Base-by-base conservation (phyloP, 2,329 filamentous ascomycete species). In the Tolypocladium ophioglossoides region DNA sequence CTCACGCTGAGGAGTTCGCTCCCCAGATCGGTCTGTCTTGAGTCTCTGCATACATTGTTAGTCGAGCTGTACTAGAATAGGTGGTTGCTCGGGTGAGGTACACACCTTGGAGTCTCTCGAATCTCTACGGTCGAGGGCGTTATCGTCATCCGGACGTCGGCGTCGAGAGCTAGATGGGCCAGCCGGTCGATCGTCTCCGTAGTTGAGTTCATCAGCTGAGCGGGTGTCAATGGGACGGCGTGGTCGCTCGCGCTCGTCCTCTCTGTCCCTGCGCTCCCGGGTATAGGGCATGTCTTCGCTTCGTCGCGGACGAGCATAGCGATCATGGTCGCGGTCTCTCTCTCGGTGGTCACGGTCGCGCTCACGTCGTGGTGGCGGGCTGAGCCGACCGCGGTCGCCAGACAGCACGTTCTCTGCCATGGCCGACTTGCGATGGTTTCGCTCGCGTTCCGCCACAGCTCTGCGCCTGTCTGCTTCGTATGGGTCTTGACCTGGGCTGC, bases 401-500 rank as follows among this genome's bases (percentile, higher is more conserved):
- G 78, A 78, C 53, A 85, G 68, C 22, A 83, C 70, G 60, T 75
- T 81, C 63, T 85, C 82, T 59, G 86, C 87, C 72, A 83, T 83
- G 66, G 80, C 84, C 47, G 83, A 78, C 73, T 94, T 95, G 69
- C 89, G 85, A 72, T 96, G 95, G 63, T 95, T 91, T 60, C 91
- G 87, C 73, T 97, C 95, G 50, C 95, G 86, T 67, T 96, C 91
- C 55, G 91, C 91, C 66, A 94, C 91, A 46, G 92, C 92, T 70
- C 92, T 94, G 64, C 91, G 87, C 60, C 94, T 85, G 68, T 99
- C 94, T 56, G 91, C 94, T 71, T 97, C 94, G 70, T 99, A 99
- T 22, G 89, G 83, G 72, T 99, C 91, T 55, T 83, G 82, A 70
- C 97, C 94, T n/a, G 91, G 91, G 62, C 87, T 91, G 63, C 91